These are phyloP conservation scores for Phytopythium ostracodes DNA, from an alignment of 352 stramenopile species.

Conservation along the genomic window DNA sequence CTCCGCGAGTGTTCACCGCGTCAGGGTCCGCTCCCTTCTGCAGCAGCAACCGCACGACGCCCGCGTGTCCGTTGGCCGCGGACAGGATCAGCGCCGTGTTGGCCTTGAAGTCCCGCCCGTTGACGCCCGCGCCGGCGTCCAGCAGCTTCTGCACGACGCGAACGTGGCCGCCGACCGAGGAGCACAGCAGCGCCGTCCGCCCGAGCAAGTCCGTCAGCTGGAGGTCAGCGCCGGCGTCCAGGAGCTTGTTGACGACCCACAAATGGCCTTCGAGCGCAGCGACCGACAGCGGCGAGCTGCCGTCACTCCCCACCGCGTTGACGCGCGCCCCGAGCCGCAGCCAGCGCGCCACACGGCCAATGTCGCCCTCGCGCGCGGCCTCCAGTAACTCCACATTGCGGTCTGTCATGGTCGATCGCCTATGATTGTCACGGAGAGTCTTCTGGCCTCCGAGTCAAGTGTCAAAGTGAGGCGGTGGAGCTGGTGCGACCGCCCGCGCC, in stretches of 20 bases:
- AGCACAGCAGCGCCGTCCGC: conserved; percentile 7
- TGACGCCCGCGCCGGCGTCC: conserved; percentile 4
- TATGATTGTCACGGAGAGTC: too few relatives aligned
- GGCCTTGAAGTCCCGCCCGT: background rate
- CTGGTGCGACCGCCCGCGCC: too few relatives aligned
- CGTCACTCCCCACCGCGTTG: background rate
- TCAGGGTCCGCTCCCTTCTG: conserved; percentile 2
- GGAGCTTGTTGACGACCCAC: conserved; percentile 11
- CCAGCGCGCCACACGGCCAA: conserved; percentile 4
- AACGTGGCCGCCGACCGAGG: background rate
- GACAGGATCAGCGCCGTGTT: conserved; percentile 4
- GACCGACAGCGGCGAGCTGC: background rate
- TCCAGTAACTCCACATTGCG: background rate
- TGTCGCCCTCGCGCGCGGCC: conserved; percentile 4
- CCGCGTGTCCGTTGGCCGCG: background rate
- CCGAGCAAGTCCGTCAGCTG: conserved; percentile 2
- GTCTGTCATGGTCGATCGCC: background rate
- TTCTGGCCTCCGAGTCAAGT: background rate
- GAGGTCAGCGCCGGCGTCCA: conserved; percentile 12
- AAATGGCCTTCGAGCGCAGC: background rate
- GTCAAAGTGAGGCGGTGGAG: background rate
- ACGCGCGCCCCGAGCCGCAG: conserved; percentile 6
- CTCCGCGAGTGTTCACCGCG: background rate
- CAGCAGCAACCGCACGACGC: conserved; percentile 5
- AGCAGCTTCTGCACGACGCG: conserved; percentile 1